These are phyloP conservation scores for Fomitopsis schrenkii DNA, from an alignment of 1,284 basidiomycete species.

Conservation along the genomic window DNA sequence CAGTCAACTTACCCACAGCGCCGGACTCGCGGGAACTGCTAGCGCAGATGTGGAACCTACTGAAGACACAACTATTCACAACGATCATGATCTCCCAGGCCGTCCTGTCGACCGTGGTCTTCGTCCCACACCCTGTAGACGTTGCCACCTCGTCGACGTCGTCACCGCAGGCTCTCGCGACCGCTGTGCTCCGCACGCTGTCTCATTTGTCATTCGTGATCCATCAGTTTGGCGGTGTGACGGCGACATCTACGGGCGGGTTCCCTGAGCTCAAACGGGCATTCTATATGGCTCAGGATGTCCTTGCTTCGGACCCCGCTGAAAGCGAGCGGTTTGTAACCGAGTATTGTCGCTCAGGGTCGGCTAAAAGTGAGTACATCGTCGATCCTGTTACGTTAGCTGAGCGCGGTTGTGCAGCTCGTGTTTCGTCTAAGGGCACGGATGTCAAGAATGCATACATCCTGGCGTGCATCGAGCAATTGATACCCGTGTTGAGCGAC, in stretches of 20 bases:
- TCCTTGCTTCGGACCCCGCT: conserved; percentile 45
- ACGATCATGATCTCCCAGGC: conserved; percentile 64
- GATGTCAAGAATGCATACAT: conserved; percentile 58
- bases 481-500: conserved; percentile 52
- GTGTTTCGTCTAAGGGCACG: conserved; percentile 18
- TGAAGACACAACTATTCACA: conserved; percentile 70
- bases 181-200: conserved; percentile 47
- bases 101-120: conserved; percentile 51
- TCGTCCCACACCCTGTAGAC: conserved; percentile 34
- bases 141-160: conserved; percentile 13
- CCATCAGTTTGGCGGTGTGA: conserved; percentile 69
- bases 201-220: conserved; percentile 68
- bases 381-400: neutral
- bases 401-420: neutral
- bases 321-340: conserved; percentile 41
- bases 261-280: conserved; percentile 65
- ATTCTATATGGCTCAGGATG: conserved; percentile 69
- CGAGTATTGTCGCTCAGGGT: conserved; percentile 30
- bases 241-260: conserved; percentile 41
- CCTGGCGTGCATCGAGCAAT: conserved; percentile 66
- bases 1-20: conserved; percentile 20
- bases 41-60: conserved; percentile 51
- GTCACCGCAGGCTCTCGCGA: conserved; percentile 44
- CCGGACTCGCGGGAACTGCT: conserved; percentile 40
- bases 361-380: conserved; percentile 14